Base-by-base conservation (phyloP, 306 rosid genomes). In the Acacia melanoxylon region DNA sequence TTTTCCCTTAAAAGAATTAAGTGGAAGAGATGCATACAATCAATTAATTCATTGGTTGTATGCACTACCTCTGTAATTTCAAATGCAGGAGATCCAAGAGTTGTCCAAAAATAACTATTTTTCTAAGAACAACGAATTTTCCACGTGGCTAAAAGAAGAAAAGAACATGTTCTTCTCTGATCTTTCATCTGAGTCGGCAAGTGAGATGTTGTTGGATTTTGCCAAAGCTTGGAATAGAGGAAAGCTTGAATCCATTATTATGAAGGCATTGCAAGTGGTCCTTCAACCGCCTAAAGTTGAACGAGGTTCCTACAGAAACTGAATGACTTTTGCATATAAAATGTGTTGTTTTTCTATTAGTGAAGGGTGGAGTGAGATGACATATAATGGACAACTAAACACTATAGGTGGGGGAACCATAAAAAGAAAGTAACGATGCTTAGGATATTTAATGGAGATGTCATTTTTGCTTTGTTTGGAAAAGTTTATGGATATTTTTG, bases 101-200 rank as follows among this genome's bases (percentile, higher is more conserved):
- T 84, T 95, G 79, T 91, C 96, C 24, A 83, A 61, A n/a, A 98
- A 93, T 69, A 97, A 93, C 78, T 95, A 95, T 80, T 95, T 95
- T 85, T 85, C 86, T 0, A 95, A 93, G 97, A 95, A 91, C 56
- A 95, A 91, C 16, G 99, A 95, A 77, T 95, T 95, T 78, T 87
- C 99, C 70, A 92, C 91, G 14, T 95, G 99, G 99, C 29, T 27
- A 33, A 35, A 35, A 35, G 99, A 95, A 82, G 92, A 92, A 90
- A 95, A 89, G 81, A 87, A 90, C 45, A 80, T 93, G 48, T 95
- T 92, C 78, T 93, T 95, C 93, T 91, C 94, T 25, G 98, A 95
- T 71, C 92, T 95, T 52, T 86, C 87, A 2, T 87, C 96, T 0
- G 92, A 92, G 85, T 87, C 94, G 44, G 89, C 98, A 29, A 94